These are phyloP conservation scores for Suillus subalutaceus DNA, from an alignment of 768 basidiomycete genomes.

Conservation along the genomic window DNA sequence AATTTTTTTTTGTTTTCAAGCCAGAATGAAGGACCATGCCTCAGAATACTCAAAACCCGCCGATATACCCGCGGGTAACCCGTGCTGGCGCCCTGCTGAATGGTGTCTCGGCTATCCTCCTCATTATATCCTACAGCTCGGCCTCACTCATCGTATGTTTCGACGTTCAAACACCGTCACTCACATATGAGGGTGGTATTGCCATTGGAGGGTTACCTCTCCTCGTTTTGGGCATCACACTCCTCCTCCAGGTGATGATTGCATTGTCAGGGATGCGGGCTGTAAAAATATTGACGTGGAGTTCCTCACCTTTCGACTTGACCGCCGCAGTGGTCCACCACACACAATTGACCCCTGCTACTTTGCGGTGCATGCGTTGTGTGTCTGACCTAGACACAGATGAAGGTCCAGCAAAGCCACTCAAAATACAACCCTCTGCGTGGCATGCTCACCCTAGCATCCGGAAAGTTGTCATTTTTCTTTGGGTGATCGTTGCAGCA, in stretches of 20 bases:
- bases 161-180: too few species aligned
- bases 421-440: slow-evolving; percentile 27
- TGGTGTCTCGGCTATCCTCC: slow-evolving; percentile 27
- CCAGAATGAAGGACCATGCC: too few species aligned
- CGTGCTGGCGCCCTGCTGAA: slow-evolving; percentile 23
- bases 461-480: slow-evolving; percentile 23
- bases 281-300: slow-evolving; percentile 35
- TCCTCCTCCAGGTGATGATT: slow-evolving; percentile 28
- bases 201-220: slow-evolving; percentile 30
- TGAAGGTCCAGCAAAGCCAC: slow-evolving; percentile 20
- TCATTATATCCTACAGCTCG: slow-evolving; percentile 33
- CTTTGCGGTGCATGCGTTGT: slow-evolving; percentile 31
- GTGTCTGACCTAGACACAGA: slow-evolving; percentile 14
- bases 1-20: too few species aligned
- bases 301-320: slow-evolving; percentile 34
- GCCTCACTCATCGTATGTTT: slow-evolving; percentile 26
- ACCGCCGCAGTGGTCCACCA: slow-evolving; percentile 35
- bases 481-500: slow-evolving; percentile 26
- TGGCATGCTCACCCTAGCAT: slow-evolving; percentile 30
- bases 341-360: slow-evolving; percentile 22
- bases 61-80: too few species aligned
- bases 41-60: too few species aligned
- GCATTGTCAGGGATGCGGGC: slow-evolving; percentile 24
- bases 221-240: slow-evolving; percentile 28
- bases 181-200: slow-evolving; percentile 17